These are phyloP conservation scores for Discostella stelligeroides DNA, from an alignment of 108 stramenopile genomes.

Conservation along the genomic window DNA sequence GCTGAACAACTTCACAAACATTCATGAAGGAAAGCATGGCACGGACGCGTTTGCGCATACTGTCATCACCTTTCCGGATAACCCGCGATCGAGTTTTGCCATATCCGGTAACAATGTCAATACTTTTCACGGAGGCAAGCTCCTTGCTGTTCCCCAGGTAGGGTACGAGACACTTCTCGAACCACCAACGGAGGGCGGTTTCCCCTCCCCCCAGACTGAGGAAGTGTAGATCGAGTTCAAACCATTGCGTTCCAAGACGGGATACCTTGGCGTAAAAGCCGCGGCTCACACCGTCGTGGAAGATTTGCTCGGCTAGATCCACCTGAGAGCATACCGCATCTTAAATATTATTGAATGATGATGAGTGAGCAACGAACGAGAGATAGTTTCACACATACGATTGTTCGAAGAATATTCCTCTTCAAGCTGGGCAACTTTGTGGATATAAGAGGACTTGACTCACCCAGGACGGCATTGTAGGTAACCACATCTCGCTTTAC, in stretches of 20 bases:
- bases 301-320: slow-evolving; percentile 70
- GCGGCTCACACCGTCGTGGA: slow-evolving; percentile 77
- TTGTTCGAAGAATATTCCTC: too few species aligned
- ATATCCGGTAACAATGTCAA: slow-evolving; percentile 91
- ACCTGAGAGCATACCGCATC: slow-evolving; percentile 84
- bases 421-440: too few species aligned
- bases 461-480: slow-evolving; percentile 80
- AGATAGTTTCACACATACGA: not conserved
- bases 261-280: slow-evolving; percentile 87
- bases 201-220: slow-evolving; percentile 86
- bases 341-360: slow-evolving; percentile 28
- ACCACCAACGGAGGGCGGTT: slow-evolving; percentile 88
- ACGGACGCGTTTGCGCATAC: slow-evolving; percentile 81
- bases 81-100: slow-evolving; percentile 83
- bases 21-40: slow-evolving; percentile 89
- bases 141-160: slow-evolving; percentile 72
- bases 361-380: not conserved
- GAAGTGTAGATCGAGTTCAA: slow-evolving; percentile 87
- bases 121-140: slow-evolving; percentile 74
- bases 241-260: slow-evolving; percentile 82
- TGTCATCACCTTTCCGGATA: slow-evolving; percentile 76
- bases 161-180: slow-evolving; percentile 84
- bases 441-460: slow-evolving; percentile 9
- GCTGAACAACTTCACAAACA: slow-evolving; percentile 69
- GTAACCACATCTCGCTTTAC: slow-evolving; percentile 82